These are phyloP conservation scores for Phytopythium mirpurense DNA, from an alignment of 352 stramenopile genomes.

Conservation along the genomic window DNA sequence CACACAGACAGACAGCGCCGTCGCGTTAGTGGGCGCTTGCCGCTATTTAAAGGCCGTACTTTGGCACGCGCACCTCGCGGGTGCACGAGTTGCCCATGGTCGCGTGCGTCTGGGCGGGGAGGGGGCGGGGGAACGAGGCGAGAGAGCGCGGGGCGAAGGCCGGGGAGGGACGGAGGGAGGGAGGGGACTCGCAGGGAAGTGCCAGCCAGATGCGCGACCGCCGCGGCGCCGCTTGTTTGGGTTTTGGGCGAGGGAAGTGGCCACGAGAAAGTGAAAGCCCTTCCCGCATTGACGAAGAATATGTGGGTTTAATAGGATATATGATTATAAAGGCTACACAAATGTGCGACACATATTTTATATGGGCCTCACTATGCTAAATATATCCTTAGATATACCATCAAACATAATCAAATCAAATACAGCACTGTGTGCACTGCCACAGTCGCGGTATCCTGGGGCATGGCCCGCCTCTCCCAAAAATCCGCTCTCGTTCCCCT, in stretches of 20 bases:
- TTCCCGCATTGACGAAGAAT: background rate
- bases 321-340: no score
- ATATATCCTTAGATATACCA: no score
- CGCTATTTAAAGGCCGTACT: background rate
- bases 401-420: no score
- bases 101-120: constrained; percentile 5
- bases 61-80: constrained; percentile 48
- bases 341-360: no score
- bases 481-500: no score
- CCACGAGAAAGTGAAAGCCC: background rate
- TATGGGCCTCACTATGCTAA: no score
- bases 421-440: no score
- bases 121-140: background rate
- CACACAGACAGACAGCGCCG: background rate
- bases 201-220: no score
- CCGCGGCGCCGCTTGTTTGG: background rate
- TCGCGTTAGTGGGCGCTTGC: background rate
- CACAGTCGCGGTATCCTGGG: no score
- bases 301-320: no score
- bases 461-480: no score
- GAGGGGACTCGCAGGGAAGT: no score
- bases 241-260: background rate
- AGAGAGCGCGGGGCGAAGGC: background rate
- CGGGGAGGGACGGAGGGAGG: background rate
- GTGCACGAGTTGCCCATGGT: constrained; percentile 63